Base-by-base conservation (phyloP, 441 rosid species). In the Gossypium schwendimanii region DNA sequence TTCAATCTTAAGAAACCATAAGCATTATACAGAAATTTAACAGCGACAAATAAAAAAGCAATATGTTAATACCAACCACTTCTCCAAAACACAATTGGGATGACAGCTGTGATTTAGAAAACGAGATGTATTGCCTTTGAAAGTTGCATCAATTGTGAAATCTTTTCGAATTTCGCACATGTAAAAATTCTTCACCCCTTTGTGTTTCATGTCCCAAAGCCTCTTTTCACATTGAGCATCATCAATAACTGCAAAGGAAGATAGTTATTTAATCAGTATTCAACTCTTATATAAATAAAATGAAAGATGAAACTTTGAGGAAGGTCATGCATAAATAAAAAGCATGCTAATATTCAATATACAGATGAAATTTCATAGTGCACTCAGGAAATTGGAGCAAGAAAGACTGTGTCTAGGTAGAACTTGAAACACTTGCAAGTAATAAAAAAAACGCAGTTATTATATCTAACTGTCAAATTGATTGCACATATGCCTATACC, bases 181-280 rank as follows among this genome's bases (percentile, higher is more conserved):
- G 87, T 94, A 94, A 78, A 94, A 94, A 82, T 94, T 86, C 77
- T 81, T 76, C 67, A 79, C 84, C 36, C 97, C 94, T 82, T 81
- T 82, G 83, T 92, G 76, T 78, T 94, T 94, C 99, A 94, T 91
- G 84, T 94, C 94, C 99, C 99, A 94, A 44, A 94, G 93, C 88
- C 99, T 91, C 85, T 85, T 76, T 87, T 88, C 97, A 69, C 99
- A 92, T 23, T 78, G 67, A 74, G 93, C 93, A 80, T 94, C 97
- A 77, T 86, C 84, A 79, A 94, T 92, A 53, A 94, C 99, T 94
- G 93, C 70, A 84, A 81, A 67, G 66, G 63, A 62, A 63, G 60
- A 76, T 33, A 24, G 66, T 39, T 44, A 47, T 11, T 17, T 63
- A 49, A 49, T 31, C 54, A 55, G 41, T 44, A 47, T 57, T 67